Base-by-base conservation (phyloP, 2,329 filamentous ascomycete species). In the Neopestalotiopsis rosae region DNA sequence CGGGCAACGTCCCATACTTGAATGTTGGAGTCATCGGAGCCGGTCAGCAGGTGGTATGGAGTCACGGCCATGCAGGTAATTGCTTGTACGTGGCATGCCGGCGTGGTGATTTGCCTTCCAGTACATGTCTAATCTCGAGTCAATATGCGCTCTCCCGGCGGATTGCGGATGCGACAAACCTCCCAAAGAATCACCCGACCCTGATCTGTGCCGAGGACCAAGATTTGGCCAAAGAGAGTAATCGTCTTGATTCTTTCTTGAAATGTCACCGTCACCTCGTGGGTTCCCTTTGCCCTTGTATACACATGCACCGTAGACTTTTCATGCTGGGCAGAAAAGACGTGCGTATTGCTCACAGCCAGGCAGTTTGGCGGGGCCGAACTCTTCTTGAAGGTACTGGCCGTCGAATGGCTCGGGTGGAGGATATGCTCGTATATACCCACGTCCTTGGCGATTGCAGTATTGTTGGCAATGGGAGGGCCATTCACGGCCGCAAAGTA, bases 301-400 rank as follows among this genome's bases (percentile, higher is more conserved):
- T 98, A 99, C 67, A 99, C 94, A 81, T 98, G 94, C 1, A 99
- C 88, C 57, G 97, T 93, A 0, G 94, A 94, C 81, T 97, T 98
- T 72, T 95, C 94, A 64, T 92, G 88, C 79, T 99, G 96, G 4
- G 94, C 95, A 4, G 95, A 92, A 79, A 97, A 99, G 61, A 98
- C 87, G 79, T 99, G 96, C 24, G 91, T 91, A 59, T 89, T 85
- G 80, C 88, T 97, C 74, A 95, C 87, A 38, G 94, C 95, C 67
- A 99, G 84, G 74, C 93, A 92, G 79, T 95, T 93, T 69, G 87
- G 84, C 32, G 91, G 87, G n/a, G 91, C 90, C 17, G 93, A 92
- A 84, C 93, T 97, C 83, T 97, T 98, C 86, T 98, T 98, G 87
- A 96, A 95, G 62, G 91, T 88, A 71, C 90, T 85, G 76, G 92